Conservation (phyloP, 805 yeast genomes). For the Grigorovia yakushimaensis region DNA sequence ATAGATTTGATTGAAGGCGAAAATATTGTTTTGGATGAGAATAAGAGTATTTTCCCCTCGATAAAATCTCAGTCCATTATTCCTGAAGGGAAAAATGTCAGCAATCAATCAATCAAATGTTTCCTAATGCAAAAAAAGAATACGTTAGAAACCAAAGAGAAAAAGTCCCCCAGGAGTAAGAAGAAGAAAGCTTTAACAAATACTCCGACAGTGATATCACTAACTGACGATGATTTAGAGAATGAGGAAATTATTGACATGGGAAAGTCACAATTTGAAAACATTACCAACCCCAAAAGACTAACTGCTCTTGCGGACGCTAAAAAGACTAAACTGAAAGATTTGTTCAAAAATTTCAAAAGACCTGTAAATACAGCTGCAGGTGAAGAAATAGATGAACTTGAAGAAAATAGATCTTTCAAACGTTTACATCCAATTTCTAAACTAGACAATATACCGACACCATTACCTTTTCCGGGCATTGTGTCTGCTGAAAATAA, state of each 20-base stretch:
- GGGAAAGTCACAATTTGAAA: conserved; percentile 3
- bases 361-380: background rate
- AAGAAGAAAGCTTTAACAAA: background rate
- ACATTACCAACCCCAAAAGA: conserved; percentile 5
- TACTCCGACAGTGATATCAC: conserved; percentile 5
- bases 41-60: background rate
- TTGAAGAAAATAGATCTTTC: conserved; percentile 4
- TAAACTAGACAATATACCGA: conserved; percentile 8
- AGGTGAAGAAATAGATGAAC: background rate
- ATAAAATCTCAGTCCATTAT: conserved; percentile 2
- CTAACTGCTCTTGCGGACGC: conserved; percentile 7
- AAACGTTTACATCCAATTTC: conserved; percentile 12
- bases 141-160: background rate
- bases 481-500: conserved; percentile 9
- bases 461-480: conserved; percentile 17
- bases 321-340: conserved; percentile 19
- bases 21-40: background rate
- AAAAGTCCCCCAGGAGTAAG: background rate
- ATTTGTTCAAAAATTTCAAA: conserved; percentile 14
- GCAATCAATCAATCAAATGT: conserved; percentile 11
- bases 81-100: conserved; percentile 6
- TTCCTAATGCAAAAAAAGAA: conserved; percentile 12
- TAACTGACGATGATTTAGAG: conserved; percentile 10
- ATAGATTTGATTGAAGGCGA: background rate
- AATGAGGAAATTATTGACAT: conserved; percentile 1